Conservation (phyloP, 1,284 basidiomycete species). For the Pascua sp. region DNA sequence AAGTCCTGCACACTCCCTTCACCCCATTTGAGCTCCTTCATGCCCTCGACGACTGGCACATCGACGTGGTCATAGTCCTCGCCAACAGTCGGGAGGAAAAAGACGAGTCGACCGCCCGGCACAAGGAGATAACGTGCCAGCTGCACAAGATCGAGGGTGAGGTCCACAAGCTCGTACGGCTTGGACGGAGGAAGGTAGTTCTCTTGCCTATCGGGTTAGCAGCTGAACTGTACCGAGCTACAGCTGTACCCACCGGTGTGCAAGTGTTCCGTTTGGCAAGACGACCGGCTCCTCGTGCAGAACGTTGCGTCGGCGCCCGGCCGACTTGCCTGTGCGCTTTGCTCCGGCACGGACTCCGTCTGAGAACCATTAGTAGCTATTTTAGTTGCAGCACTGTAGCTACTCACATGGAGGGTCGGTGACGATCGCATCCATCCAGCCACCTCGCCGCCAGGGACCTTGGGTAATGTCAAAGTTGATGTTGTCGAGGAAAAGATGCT, state of each 20-base stretch:
- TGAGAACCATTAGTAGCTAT: conserved; percentile 28
- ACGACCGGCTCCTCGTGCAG: conserved; percentile 42
- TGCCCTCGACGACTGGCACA: conserved; percentile 69
- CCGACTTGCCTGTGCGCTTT: conserved; percentile 76
- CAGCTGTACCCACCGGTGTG: conserved; percentile 44
- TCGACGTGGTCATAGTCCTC: conserved; percentile 87
- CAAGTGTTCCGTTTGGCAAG: conserved; percentile 42
- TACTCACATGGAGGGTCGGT: conserved; percentile 85
- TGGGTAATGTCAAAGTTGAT: conserved; percentile 86
- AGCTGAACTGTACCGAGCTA: neutral
- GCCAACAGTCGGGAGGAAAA: conserved; percentile 88
- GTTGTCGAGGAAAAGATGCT: conserved; percentile 72
- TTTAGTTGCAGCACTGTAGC: neutral
- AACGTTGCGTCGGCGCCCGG: conserved; percentile 39
- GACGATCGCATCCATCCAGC: conserved; percentile 88
- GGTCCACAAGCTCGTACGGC: conserved; percentile 86
- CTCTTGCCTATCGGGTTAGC: conserved; percentile 51
- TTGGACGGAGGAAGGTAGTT: conserved; percentile 81
- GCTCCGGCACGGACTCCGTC: conserved; percentile 96
- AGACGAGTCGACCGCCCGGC: conserved; percentile 83
- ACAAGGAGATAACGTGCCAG: conserved; percentile 80
- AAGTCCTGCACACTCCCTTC: conserved; percentile 92
- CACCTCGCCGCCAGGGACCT: conserved; percentile 83
- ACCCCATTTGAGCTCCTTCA: conserved; percentile 64
- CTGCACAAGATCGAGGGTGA: conserved; percentile 75